These are phyloP conservation scores for Lentinula aciculospora DNA, from an alignment of 768 basidiomycete genomes.

Conservation along the genomic window DNA sequence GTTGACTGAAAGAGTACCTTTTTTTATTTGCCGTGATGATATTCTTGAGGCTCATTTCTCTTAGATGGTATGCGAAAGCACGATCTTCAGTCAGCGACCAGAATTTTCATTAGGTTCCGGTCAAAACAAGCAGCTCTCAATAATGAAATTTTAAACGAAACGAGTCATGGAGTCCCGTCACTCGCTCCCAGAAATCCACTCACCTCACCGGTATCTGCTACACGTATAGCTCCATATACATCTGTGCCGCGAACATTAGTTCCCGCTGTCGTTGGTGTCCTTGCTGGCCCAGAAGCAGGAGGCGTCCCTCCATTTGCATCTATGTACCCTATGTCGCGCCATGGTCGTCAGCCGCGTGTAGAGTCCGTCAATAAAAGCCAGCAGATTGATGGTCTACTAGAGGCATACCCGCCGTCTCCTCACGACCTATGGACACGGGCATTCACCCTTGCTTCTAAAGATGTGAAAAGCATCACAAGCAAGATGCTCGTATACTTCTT, in stretches of 20 bases:
- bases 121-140: neutral
- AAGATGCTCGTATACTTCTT: neutral
- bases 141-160: neutral
- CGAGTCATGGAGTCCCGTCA: too few relatives aligned
- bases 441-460: neutral
- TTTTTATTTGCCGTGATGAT: neutral
- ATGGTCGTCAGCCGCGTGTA: neutral
- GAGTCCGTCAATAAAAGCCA: too few relatives aligned
- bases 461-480: neutral
- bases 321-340: neutral
- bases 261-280: neutral
- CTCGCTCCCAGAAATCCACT: neutral
- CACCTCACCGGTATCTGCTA: neutral
- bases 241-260: neutral
- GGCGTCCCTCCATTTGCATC: neutral
- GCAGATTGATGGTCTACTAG: neutral
- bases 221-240: neutral
- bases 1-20: neutral
- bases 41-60: neutral
- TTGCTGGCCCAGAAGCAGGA: conserved; percentile 1
- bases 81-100: neutral
- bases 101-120: neutral
- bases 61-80: conserved; percentile 3
- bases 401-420: neutral
- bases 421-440: conserved; percentile 5